phyloP scores from a whole-genome alignment of 2,329 filamentous ascomycete genomes.

The Calonectria multiphialidica region DNA sequence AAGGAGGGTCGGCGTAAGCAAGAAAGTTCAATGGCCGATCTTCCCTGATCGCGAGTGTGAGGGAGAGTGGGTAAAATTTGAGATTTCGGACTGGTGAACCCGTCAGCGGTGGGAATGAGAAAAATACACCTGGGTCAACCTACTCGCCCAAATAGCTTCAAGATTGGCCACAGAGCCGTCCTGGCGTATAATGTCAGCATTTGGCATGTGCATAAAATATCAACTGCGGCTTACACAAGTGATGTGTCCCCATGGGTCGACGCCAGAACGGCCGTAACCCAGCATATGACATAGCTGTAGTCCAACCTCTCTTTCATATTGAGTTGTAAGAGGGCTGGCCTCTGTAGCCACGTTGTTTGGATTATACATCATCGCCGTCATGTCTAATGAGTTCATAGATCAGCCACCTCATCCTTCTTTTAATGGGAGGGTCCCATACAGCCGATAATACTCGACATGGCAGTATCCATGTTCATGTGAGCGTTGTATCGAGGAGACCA shows the following conservation, averaged over 20 bases:
- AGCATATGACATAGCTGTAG: not conserved
- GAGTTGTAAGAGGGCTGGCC: not conserved
- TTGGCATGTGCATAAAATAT: too few relatives aligned
- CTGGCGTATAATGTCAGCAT: not conserved
- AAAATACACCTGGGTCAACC: not conserved
- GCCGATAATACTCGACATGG: not conserved
- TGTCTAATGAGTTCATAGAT: not conserved
- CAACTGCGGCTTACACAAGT: not conserved
- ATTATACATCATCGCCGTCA: not conserved
- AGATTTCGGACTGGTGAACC: not conserved
- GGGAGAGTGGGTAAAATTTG: not conserved
- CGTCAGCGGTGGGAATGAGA: not conserved
- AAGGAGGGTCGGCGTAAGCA: not conserved
- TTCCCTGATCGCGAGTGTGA: not conserved
- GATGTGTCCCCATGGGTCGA: not conserved
- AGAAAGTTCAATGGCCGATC: not conserved
- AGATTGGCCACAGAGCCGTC: not conserved
- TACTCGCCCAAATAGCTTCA: not conserved
- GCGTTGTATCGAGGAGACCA: not conserved
- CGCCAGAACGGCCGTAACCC: not conserved
- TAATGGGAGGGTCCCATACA: not conserved
- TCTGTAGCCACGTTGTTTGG: not conserved
- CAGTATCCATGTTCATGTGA: not conserved
- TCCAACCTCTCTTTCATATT: not conserved
- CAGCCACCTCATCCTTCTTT: not conserved